Evolutionary conservation across 2,329 filamentous ascomycete species (phyloP).

Genomic region (Metarhizium humberi): DNA sequence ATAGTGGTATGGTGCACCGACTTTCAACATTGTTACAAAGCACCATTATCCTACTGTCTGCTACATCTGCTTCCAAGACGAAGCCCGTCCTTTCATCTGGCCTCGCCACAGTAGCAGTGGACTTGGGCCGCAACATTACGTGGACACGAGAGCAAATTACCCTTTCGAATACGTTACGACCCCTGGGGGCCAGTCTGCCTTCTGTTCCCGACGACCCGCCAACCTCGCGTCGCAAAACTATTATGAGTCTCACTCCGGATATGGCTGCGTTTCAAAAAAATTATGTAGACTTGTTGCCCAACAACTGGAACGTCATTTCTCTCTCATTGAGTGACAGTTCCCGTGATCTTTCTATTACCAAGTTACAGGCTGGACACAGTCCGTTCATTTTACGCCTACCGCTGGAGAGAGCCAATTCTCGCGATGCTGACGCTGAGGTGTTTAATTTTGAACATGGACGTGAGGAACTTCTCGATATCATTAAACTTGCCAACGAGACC

Average conservation of each 20-base stretch:
- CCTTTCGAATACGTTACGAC: slow-evolving; percentile 14
- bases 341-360: slow-evolving; percentile 83
- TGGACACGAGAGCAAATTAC: slow-evolving; percentile 56
- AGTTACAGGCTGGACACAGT: slow-evolving; percentile 62
- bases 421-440: slow-evolving; percentile 66
- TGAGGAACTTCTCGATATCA: slow-evolving; percentile 72
- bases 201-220: neutral
- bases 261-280: slow-evolving; percentile 62
- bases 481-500: slow-evolving; percentile 70
- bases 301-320: slow-evolving; percentile 76
- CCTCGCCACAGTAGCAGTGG: slow-evolving; percentile 54
- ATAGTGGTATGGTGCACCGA: slow-evolving; percentile 52
- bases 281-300: slow-evolving; percentile 78
- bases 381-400: slow-evolving; percentile 86
- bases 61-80: slow-evolving; percentile 40
- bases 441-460: slow-evolving; percentile 80
- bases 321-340: slow-evolving; percentile 72
- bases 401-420: slow-evolving; percentile 69
- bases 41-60: slow-evolving; percentile 56
- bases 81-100: slow-evolving; percentile 40
- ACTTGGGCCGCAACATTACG: slow-evolving; percentile 61
- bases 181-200: slow-evolving; percentile 25
- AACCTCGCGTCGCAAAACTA: slow-evolving; percentile 9
- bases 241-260: slow-evolving; percentile 36
- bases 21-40: slow-evolving; percentile 56